Conservation (phyloP, 202 grass and related monocot genomes). For the Setaria viridis region DNA sequence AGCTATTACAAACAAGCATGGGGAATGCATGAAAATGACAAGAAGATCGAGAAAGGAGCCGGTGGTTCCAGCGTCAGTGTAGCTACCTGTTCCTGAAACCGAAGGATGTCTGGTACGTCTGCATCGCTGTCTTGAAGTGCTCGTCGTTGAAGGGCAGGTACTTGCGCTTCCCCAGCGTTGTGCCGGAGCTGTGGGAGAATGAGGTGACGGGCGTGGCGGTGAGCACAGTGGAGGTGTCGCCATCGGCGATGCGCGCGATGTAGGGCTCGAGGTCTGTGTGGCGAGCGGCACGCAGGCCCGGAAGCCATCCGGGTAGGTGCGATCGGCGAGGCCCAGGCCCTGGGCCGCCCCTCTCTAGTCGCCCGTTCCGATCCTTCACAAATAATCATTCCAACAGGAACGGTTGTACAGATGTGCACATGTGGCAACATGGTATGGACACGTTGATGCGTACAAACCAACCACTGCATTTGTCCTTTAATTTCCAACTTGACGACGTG, state of each 20-base stretch:
- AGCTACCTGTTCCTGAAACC: constrained; percentile 81
- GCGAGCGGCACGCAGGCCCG: constrained; percentile 66
- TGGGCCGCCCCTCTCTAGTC: background rate
- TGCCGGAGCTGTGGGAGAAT: constrained; percentile 88
- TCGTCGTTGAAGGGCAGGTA: constrained; percentile 88
- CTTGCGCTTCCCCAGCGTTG: constrained; percentile 90
- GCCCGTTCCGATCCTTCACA: no score
- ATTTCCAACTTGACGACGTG: no score
- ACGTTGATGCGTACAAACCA: no score
- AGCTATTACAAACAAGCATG: no score
- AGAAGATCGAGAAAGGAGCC: no score
- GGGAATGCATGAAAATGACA: no score
- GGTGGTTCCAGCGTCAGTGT: no score
- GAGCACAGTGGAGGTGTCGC: constrained; percentile 69
- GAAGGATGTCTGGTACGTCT: constrained; percentile 78
- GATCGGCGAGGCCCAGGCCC: constrained; percentile 59
- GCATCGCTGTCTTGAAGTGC: constrained; percentile 75
- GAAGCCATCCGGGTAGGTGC: constrained; percentile 71
- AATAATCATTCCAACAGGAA: no score
- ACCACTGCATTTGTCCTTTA: no score
- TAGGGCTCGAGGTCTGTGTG: constrained; percentile 83
- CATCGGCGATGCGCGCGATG: constrained; percentile 81
- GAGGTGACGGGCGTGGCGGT: constrained; percentile 73
- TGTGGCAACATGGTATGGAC: no score
- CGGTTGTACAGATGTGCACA: no score